phyloP scores from a whole-genome alignment of 371 early-diverging fungal species.

The Thermomucor indicae-seudaticae region DNA sequence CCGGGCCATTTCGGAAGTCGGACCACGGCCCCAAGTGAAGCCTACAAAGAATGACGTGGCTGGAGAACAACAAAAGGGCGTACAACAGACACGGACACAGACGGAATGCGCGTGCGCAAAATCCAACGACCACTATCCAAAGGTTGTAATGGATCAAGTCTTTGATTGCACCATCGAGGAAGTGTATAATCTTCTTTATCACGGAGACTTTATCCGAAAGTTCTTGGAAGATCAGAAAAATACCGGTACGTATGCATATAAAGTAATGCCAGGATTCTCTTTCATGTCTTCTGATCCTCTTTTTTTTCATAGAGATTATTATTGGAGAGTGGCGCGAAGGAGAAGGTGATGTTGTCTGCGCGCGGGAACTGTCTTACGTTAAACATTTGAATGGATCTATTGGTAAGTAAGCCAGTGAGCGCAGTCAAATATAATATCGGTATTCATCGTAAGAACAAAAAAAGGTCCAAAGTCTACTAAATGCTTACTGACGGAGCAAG shows the following conservation, averaged over 20 bases:
- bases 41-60: not conserved
- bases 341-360: slow-evolving; percentile 12
- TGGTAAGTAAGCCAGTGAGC: slow-evolving; percentile 15
- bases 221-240: slow-evolving; percentile 40
- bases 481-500: slow-evolving; percentile 59
- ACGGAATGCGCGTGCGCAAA: slow-evolving; percentile 49
- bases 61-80: not conserved
- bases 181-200: slow-evolving; percentile 47
- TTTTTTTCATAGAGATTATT: slow-evolving; percentile 21
- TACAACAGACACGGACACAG: slow-evolving; percentile 18
- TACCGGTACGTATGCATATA: slow-evolving; percentile 24
- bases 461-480: slow-evolving; percentile 71
- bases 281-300: not conserved
- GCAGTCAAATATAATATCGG: not conserved
- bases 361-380: slow-evolving; percentile 36
- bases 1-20: slow-evolving; percentile 26
- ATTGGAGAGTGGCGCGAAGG: slow-evolving; percentile 40
- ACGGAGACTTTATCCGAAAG: slow-evolving; percentile 30
- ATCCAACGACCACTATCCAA: slow-evolving; percentile 44
- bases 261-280: not conserved
- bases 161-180: slow-evolving; percentile 46
- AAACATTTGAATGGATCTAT: slow-evolving; percentile 35
- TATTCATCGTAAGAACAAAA: not conserved
- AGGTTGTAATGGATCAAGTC: slow-evolving; percentile 41
- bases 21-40: slow-evolving; percentile 19